Evolutionary conservation across 345 rosid genomes (phyloP), one percentile per base, ranked within the genome.

Genomic region (Leavenworthia alabamica): DNA sequence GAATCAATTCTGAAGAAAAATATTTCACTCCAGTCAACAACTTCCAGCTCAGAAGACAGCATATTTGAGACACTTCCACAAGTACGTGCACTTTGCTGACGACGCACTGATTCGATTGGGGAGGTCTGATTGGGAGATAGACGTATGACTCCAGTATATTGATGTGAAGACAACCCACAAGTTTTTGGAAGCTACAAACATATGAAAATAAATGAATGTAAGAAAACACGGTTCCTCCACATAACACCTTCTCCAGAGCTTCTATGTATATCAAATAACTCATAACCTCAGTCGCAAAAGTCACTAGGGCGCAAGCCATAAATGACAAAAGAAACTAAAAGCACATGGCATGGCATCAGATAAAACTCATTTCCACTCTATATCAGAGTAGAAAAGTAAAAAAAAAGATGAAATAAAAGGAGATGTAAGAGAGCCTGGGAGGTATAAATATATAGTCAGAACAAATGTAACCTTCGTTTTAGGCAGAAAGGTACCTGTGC

Each of bases 71-170:
- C 76, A 67, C 78, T 71, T 68, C 97, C 96, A 61, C 86, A 68
- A 40, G 97, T 93, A 52, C 97, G 96, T 60, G 91, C 87, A 77
- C 88, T 84, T 77, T 93, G 96, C 56, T 82, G 82, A 78, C 79
- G 81, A 47, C 72, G 73, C 39, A 67, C 69, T 16, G 80, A 60
- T 7, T 86, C 91, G 54, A 62, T 62, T 51, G 66, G 79, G 50
- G 76, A 58, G 67, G 67, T 70, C 71, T 73, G 84, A 53, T 60
- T 75, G 63, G 81, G 78, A 49, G 76, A 67, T 54, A 93, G 81
- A 35, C 81, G 80, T 43, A 86, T 56, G 29, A 88, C 83, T 41
- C 72, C 83, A 40, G 84, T 62, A 70, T 85, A 87, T 37, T 82
- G 80, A 63, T 75, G 89, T 59, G 94, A 82, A 77, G 78, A 74